Evolutionary conservation across 345 rosid species (phyloP).

Genomic region (Bruguiera gymnorhiza): DNA sequence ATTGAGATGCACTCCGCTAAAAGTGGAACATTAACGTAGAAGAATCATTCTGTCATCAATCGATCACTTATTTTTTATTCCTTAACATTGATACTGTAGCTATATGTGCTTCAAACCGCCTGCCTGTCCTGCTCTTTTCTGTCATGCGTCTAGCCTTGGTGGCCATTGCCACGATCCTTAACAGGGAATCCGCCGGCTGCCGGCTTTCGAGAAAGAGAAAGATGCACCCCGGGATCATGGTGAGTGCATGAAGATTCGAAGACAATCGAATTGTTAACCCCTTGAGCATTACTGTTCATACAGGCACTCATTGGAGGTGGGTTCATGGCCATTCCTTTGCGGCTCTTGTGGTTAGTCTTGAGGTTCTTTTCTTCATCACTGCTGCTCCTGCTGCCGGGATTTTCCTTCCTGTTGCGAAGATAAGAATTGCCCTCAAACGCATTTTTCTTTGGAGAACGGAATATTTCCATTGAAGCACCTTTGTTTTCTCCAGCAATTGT

Average conservation of each 20-base stretch:
- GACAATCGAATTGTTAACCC: conserved; percentile 76
- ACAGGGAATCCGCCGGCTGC: conserved; percentile 37
- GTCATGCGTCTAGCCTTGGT: conserved; percentile 18
- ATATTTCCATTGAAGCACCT: conserved; percentile 84
- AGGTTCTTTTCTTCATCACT: conserved; percentile 33
- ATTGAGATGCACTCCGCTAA: conserved; percentile 27
- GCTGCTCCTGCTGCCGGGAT: conserved; percentile 41
- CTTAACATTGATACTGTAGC: background rate
- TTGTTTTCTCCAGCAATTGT: conserved; percentile 89
- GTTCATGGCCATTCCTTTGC: conserved; percentile 15
- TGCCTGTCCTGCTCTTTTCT: no score
- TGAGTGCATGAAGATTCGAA: conserved; percentile 57
- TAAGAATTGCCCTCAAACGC: conserved; percentile 23
- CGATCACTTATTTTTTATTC: conserved; percentile 17
- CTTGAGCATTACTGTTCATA: conserved; percentile 85
- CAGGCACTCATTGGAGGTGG: conserved; percentile 50
- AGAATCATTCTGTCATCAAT: conserved; percentile 26
- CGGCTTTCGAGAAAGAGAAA: conserved; percentile 50
- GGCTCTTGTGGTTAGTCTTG: conserved; percentile 32
- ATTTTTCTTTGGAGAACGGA: conserved; percentile 41
- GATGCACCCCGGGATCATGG: conserved; percentile 84
- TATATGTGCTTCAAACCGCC: background rate
- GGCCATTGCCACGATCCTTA: conserved; percentile 44
- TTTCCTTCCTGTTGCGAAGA: conserved; percentile 25
- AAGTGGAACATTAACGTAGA: conserved; percentile 20